Base-by-base conservation (phyloP, 306 rosid species). In the Medicago arabica region DNA sequence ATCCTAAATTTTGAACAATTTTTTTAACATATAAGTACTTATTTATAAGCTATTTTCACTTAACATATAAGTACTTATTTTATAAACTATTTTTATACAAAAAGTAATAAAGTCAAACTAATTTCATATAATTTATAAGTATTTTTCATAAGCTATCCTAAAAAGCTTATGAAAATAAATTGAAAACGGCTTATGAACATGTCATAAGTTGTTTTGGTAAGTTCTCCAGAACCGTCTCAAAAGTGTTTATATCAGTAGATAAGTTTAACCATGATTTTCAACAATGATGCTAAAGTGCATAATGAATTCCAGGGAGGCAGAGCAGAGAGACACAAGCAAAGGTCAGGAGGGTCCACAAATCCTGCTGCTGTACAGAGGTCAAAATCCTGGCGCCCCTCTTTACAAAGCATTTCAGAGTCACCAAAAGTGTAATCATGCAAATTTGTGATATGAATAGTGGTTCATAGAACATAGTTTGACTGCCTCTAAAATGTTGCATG, bases 361-460 rank as follows among this genome's bases (percentile, higher is more conserved):
- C 86, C 89, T 14, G 84, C 89, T 11, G 85, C 83, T 3, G 79
- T 77, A 4, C 34, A 72, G 77, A 89, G 86, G 63, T 79, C 93
- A 18, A 96, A 91, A 83, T 83, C 92, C 0, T 96, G 99, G 99
- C 90, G 91, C 53, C 99, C 99, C 23, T 89, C 96, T 2, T 84
- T 96, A 25, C 97, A 92, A 79, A 92, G 99, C 90, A 96, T 96
- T 70, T 87, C 92, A 6, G 99, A 92, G 75, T 89, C 61, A 19
- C 61, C 90, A 5, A 61, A 67, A 5, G 87, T 83, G 78, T 89
- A 85, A 84, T 78, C 60, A 67, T 41, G 78, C 15, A 66, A 58
- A 43, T 25, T 21, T 68, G 81, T 71, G 55, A 74, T 41, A 43
- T 54, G 82, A 68, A 74, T 18, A 76, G 34, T 80, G 79, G 21